phyloP scores from a whole-genome alignment of 2,329 filamentous ascomycete species.

The Epichloe scottii region DNA sequence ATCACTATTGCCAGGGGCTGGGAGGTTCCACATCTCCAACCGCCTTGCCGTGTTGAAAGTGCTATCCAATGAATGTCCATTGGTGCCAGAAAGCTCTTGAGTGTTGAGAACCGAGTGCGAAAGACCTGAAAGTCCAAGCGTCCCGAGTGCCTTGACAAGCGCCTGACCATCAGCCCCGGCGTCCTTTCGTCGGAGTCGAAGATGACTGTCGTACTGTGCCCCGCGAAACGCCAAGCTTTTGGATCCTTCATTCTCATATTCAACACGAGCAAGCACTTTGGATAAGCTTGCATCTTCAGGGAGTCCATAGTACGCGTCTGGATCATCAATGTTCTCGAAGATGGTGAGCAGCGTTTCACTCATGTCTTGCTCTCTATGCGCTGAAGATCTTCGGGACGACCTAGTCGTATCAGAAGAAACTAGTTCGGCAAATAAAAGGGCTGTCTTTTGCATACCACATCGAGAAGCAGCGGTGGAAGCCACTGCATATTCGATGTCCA shows the following conservation, averaged over 20 bases:
- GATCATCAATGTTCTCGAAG: conserved; percentile 88
- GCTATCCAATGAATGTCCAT: conserved; percentile 49
- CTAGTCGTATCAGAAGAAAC: conserved; percentile 43
- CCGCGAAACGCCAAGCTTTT: conserved; percentile 86
- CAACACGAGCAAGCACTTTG: conserved; percentile 68
- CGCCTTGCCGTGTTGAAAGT: conserved; percentile 71
- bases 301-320: conserved; percentile 89
- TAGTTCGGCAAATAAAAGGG: conserved; percentile 72
- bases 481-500: conserved; percentile 65
- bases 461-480: conserved; percentile 59
- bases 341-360: conserved; percentile 64
- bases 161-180: conserved; percentile 51
- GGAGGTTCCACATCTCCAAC: conserved; percentile 85
- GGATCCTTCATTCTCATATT: conserved; percentile 77
- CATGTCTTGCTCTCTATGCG: conserved; percentile 39
- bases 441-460: conserved; percentile 80
- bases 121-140: conserved; percentile 72
- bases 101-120: conserved; percentile 66
- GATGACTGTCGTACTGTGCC: conserved; percentile 77
- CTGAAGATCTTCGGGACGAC: conserved; percentile 55
- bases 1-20: conserved; percentile 49
- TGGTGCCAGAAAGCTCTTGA: conserved; percentile 47
- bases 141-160: conserved; percentile 64
- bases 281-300: conserved; percentile 64
- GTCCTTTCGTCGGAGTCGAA: conserved; percentile 46